These are phyloP conservation scores for Epichloe typhina DNA, from an alignment of 2,329 filamentous ascomycete genomes.

Conservation along the genomic window DNA sequence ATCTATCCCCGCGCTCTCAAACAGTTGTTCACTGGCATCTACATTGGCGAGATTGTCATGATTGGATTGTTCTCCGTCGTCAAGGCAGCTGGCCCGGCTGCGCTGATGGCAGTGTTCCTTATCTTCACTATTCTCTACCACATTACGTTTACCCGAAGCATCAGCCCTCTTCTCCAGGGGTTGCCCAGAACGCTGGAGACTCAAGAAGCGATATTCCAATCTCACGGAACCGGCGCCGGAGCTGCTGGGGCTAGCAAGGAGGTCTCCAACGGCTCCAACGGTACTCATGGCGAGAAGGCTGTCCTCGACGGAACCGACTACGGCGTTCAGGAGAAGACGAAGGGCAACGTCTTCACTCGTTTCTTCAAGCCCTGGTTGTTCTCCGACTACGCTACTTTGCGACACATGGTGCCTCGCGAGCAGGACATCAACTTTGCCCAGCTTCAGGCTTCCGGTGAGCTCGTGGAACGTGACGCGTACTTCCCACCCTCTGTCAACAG, in stretches of 20 bases:
- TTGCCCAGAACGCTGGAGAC: constrained; percentile 49
- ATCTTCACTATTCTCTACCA: constrained; percentile 69
- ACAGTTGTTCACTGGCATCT: constrained; percentile 71
- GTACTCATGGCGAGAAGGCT: constrained; percentile 5
- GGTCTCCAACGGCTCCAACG: constrained; percentile 2
- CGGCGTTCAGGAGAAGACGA: constrained; percentile 31
- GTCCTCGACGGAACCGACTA: constrained; percentile 10
- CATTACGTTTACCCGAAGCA: constrained; percentile 52
- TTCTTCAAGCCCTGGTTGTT: constrained; percentile 69
- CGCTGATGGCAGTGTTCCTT: constrained; percentile 63
- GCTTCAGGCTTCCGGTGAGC: constrained; percentile 46
- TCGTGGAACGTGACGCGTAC: constrained; percentile 53
- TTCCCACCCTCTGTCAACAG: constrained; percentile 55
- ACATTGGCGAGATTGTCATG: constrained; percentile 66
- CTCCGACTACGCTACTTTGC: constrained; percentile 57
- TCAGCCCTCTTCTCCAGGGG: constrained; percentile 58
- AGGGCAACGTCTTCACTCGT: constrained; percentile 39
- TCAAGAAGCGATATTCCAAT: constrained; percentile 27
- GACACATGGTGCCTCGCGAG: constrained; percentile 53
- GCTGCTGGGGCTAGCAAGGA: constrained; percentile 10
- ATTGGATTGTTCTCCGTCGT: constrained; percentile 69
- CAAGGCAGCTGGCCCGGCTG: constrained; percentile 52
- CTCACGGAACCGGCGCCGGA: constrained; percentile 12
- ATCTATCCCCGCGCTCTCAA: constrained; percentile 81
- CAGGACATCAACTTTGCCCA: constrained; percentile 28